Conservation (phyloP, 2,329 filamentous ascomycete genomes). For the Colletotrichum coccodes region DNA sequence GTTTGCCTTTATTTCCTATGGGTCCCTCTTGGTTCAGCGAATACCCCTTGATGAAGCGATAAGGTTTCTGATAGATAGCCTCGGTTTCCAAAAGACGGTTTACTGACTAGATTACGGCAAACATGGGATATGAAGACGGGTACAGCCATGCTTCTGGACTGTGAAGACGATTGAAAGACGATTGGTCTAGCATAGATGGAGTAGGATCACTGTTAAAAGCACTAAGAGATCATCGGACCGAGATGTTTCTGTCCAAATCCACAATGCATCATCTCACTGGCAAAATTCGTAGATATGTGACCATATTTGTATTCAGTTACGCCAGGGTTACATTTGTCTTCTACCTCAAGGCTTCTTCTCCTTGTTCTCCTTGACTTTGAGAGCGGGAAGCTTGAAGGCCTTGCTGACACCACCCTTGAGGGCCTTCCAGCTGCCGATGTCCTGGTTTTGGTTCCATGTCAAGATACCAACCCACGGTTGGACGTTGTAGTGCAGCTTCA, state of each 20-base stretch:
- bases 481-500: constrained; percentile 93
- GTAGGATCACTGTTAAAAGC: neutral
- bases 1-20: neutral
- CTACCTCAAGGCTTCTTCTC: constrained; percentile 38
- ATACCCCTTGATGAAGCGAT: constrained; percentile 23
- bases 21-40: neutral
- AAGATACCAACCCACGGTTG: constrained; percentile 95
- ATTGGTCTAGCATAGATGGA: neutral
- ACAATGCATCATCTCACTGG: neutral
- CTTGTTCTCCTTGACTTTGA: constrained; percentile 71
- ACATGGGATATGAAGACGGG: neutral
- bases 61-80: constrained; percentile 25
- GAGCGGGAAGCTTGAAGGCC: constrained; percentile 70
- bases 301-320: neutral
- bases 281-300: neutral
- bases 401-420: constrained; percentile 73
- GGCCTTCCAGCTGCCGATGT: constrained; percentile 71
- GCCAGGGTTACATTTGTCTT: neutral
- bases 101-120: neutral
- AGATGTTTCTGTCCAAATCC: no score
- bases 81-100: neutral
- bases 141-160: neutral
- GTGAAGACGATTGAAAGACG: neutral
- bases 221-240: neutral
- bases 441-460: constrained; percentile 77